These are phyloP conservation scores for Agaricus subrufescens DNA, from an alignment of 768 basidiomycete genomes.

Conservation along the genomic window DNA sequence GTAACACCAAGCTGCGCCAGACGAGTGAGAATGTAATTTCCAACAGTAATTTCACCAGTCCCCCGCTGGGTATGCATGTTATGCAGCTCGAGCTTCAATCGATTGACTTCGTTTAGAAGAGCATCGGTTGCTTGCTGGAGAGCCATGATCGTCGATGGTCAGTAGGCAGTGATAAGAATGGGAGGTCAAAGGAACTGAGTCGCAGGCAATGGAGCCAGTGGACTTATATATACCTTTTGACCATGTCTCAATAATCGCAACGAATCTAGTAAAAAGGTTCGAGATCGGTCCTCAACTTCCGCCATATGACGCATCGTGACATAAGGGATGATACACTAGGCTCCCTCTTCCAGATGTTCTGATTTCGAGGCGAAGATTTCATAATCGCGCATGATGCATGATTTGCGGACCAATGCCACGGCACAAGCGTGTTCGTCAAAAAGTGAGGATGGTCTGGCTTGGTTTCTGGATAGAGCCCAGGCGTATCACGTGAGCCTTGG, in stretches of 20 bases:
- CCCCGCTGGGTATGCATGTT: slow-evolving; percentile 33
- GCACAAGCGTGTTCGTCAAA: too few species aligned
- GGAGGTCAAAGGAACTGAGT: not conserved
- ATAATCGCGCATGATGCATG: too few species aligned
- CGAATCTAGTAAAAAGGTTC: too few species aligned
- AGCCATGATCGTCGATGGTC: slow-evolving; percentile 12
- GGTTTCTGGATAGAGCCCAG: too few species aligned
- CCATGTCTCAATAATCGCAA: too few species aligned
- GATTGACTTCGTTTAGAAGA: slow-evolving; percentile 26
- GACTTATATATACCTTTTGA: slow-evolving; percentile 9
- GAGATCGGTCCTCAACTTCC: not conserved
- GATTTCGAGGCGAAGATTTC: too few species aligned
- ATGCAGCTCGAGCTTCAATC: slow-evolving; percentile 42
- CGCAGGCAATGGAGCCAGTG: not conserved
- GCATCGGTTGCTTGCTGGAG: slow-evolving; percentile 12
- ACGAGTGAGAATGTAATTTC: slow-evolving; percentile 57
- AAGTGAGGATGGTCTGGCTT: too few species aligned
- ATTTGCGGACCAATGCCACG: too few species aligned
- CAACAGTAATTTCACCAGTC: slow-evolving; percentile 42
- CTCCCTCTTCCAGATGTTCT: too few species aligned
- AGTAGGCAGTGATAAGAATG: slow-evolving; percentile 1
- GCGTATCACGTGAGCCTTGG: too few species aligned
- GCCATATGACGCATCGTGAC: not conserved
- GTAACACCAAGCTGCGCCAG: slow-evolving; percentile 62
- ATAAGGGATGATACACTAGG: too few species aligned